A percentile compares a stretch with the other conserved stretches of the same genome.
Conservation (phyloP, 495 filamentous ascomycete species). For the Daldinia loculata region DNA sequence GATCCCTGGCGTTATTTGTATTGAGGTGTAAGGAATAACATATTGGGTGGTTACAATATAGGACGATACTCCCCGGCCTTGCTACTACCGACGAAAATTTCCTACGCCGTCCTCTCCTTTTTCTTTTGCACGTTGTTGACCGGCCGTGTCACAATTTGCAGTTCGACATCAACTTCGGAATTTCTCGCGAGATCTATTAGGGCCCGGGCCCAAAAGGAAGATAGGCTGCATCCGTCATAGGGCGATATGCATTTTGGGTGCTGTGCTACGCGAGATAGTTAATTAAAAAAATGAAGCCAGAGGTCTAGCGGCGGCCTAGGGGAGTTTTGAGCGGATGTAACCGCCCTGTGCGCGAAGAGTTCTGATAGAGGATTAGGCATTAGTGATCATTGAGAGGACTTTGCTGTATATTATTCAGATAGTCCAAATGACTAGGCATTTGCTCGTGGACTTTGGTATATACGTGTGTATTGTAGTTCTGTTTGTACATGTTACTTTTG, state of each 20-base stretch:
- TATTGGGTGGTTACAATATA: constrained; percentile 43
- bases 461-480: neutral
- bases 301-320: constrained; percentile 10
- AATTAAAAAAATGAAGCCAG: constrained; percentile 34
- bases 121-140: constrained; percentile 41
- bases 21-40: constrained; percentile 50
- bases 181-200: constrained; percentile 41
- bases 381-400: constrained; percentile 40
- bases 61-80: constrained; percentile 41
- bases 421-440: constrained; percentile 42
- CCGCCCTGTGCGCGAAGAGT: constrained; percentile 37
- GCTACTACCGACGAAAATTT: constrained; percentile 40
- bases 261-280: constrained; percentile 39
- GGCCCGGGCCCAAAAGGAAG: constrained; percentile 33
- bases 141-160: constrained; percentile 32
- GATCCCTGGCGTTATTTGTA: constrained; percentile 50
- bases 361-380: constrained; percentile 40
- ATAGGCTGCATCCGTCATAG: constrained; percentile 11
- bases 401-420: constrained; percentile 52
- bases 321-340: constrained; percentile 28
- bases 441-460: constrained; percentile 32
- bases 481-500: neutral
- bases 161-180: constrained; percentile 36
- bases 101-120: constrained; percentile 60
- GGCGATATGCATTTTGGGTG: constrained; percentile 17